These are phyloP conservation scores for Lactifluus pinguis DNA, from an alignment of 768 basidiomycete genomes.

Conservation along the genomic window DNA sequence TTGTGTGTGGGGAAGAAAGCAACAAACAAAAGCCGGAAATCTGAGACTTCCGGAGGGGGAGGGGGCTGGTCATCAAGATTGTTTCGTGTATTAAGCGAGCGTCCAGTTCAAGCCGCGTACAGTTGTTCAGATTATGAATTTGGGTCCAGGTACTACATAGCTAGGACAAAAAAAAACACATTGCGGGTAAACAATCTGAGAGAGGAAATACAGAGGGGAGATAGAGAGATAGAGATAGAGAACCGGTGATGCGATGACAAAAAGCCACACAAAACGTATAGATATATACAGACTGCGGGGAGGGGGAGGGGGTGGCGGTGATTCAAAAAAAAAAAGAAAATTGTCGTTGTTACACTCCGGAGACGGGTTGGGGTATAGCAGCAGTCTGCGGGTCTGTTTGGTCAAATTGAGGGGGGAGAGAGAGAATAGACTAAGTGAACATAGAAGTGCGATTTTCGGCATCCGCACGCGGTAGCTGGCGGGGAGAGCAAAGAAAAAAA, in stretches of 20 bases:
- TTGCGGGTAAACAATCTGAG: background rate
- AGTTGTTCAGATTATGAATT: background rate
- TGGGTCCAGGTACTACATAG: slow-evolving; percentile 5
- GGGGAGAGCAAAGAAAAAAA: background rate
- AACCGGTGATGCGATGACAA: background rate
- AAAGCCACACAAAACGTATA: slow-evolving; percentile 3
- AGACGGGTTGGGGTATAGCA: background rate
- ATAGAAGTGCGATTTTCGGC: background rate
- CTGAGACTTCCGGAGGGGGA: too few species aligned
- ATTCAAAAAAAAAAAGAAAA: background rate
- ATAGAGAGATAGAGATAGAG: too few species aligned
- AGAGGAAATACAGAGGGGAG: slow-evolving; percentile 1
- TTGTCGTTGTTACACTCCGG: slow-evolving; percentile 8
- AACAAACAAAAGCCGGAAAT: too few species aligned
- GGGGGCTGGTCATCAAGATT: too few species aligned
- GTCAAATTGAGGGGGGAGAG: background rate
- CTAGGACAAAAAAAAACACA: background rate
- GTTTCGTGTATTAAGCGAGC: too few species aligned
- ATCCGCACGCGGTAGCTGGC: background rate
- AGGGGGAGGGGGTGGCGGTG: background rate
- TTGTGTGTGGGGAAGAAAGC: too few species aligned
- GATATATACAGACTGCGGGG: slow-evolving; percentile 2
- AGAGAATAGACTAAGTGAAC: background rate
- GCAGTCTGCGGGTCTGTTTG: background rate
- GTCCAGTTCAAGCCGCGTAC: background rate